Base-by-base conservation (phyloP, 352 stramenopile genomes). In the Lagenidium giganteum region DNA sequence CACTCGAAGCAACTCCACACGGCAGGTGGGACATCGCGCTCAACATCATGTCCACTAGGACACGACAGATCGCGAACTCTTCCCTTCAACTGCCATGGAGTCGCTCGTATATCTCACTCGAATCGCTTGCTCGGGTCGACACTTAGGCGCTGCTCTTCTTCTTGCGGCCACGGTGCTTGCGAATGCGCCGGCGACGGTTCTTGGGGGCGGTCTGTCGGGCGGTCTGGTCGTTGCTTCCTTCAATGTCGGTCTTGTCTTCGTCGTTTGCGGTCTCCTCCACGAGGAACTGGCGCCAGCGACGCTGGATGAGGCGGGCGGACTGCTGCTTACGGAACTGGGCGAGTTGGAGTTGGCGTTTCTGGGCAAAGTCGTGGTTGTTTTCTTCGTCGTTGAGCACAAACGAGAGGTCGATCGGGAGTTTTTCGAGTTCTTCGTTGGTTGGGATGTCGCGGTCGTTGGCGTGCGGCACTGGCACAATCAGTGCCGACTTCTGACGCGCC, bases 121-220 rank as follows among this genome's bases (percentile, higher is more conserved):
- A 18, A 38, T 38, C 32, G 32, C 32, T 20, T 38, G 11, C 32
- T 13, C 16, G 22, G 27, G 3, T 36, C 23, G 16, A 26, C 27
- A 35, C 12, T 36, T 58, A 58, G 50, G 42, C 34, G 33, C 24
- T 44, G 33, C 20, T 18, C 53, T 62, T 62, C 41, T 61, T 61
- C 53, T 62, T 62, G 46, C 53, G 53, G 22, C 53, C 53, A 24
- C 53, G 53, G 41, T 62, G 53, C 47, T 62, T 62, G 24, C 53
- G 53, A 31, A 55, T 49, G 42, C 53, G 53, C 21, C 46, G 53
- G 8, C 53, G 53, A 12, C 53, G 53, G 18, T 39, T 43, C 41
- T 56, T 62, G n/a, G n/a, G n/a, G n/a, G n/a, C n/a, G 18, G 33
- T 45, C 4, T 37, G 33, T 20, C 43, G 46, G 25, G 34, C 32